These are phyloP conservation scores for Monosporascus sp. DNA, from an alignment of 2,329 filamentous ascomycete genomes.

Conservation along the genomic window DNA sequence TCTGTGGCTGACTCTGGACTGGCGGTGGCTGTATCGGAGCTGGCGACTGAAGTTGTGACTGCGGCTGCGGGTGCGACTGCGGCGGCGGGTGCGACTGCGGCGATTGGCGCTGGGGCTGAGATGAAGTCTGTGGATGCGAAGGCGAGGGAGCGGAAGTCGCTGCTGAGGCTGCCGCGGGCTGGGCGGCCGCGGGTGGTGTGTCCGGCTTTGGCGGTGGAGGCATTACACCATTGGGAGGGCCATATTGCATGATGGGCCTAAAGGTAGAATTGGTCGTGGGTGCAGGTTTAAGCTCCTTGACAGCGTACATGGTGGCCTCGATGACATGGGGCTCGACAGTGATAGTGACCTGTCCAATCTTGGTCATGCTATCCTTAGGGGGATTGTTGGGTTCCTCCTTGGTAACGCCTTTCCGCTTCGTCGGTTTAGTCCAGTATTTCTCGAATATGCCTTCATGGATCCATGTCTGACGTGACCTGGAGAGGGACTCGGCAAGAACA, in stretches of 20 bases:
- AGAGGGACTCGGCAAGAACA: slow-evolving; percentile 67
- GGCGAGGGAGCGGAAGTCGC: slow-evolving; percentile 2
- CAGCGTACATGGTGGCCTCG: slow-evolving; percentile 67
- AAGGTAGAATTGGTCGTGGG: slow-evolving; percentile 29
- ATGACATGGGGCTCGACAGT: slow-evolving; percentile 76
- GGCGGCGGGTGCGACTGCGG: slow-evolving; percentile 11
- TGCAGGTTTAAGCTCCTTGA: slow-evolving; percentile 57
- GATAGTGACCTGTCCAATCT: slow-evolving; percentile 67
- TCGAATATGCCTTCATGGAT: slow-evolving; percentile 67
- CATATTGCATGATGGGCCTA: slow-evolving; percentile 60
- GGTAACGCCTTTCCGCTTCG: slow-evolving; percentile 59
- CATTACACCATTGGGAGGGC: slow-evolving; percentile 58
- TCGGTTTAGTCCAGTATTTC: slow-evolving; percentile 71
- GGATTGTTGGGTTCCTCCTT: slow-evolving; percentile 62
- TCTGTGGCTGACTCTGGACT: slow-evolving; percentile 7
- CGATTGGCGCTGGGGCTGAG: slow-evolving; percentile 5
- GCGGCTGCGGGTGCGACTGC: slow-evolving; percentile 6
- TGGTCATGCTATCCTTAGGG: slow-evolving; percentile 65
- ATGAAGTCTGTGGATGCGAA: slow-evolving; percentile 6
- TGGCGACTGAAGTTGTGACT: slow-evolving; percentile 9
- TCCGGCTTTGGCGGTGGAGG: slow-evolving; percentile 42
- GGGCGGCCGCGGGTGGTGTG: slow-evolving; percentile 19
- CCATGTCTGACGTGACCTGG: slow-evolving; percentile 69
- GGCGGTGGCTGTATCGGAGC: slow-evolving; percentile 12
- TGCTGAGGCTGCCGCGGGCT: slow-evolving; percentile 2